phyloP scores from a whole-genome alignment of 164 flowering plant species.

The Litsea cubeba region DNA sequence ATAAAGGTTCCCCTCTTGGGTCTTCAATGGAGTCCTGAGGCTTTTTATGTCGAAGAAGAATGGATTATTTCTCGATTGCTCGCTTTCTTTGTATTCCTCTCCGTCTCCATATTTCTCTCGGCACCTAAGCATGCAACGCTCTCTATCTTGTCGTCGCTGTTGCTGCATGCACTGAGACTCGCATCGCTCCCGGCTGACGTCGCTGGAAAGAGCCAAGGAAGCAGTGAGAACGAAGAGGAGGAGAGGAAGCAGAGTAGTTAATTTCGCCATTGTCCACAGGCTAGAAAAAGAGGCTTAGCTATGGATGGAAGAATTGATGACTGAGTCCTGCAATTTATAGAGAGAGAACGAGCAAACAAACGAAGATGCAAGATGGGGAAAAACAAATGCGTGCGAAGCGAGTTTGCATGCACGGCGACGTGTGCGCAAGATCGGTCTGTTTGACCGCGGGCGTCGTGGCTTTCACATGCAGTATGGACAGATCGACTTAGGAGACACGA shows the following conservation, averaged over 20 bases:
- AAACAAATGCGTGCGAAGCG: background rate
- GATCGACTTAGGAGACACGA: too few species aligned
- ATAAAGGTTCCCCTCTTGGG: slow-evolving; percentile 6
- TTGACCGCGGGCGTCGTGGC: background rate
- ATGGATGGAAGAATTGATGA: background rate
- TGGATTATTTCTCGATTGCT: background rate
- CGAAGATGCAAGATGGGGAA: background rate
- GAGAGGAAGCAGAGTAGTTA: background rate
- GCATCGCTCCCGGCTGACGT: background rate
- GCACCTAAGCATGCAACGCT: slow-evolving; percentile 2
- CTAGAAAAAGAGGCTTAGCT: background rate
- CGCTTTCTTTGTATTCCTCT: background rate
- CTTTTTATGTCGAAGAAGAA: slow-evolving; percentile 4
- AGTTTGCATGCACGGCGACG: slow-evolving; percentile 4
- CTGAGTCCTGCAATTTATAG: background rate
- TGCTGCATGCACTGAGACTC: background rate
- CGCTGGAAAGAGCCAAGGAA: background rate
- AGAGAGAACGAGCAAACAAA: too few species aligned
- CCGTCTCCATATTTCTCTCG: background rate
- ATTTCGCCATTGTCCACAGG: background rate
- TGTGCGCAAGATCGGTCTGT: background rate
- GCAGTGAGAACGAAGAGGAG: background rate
- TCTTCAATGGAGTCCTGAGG: background rate
- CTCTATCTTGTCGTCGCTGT: background rate
- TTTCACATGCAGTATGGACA: background rate